phyloP scores from a whole-genome alignment of 306 rosid species.

The Lathyrus aphaca region DNA sequence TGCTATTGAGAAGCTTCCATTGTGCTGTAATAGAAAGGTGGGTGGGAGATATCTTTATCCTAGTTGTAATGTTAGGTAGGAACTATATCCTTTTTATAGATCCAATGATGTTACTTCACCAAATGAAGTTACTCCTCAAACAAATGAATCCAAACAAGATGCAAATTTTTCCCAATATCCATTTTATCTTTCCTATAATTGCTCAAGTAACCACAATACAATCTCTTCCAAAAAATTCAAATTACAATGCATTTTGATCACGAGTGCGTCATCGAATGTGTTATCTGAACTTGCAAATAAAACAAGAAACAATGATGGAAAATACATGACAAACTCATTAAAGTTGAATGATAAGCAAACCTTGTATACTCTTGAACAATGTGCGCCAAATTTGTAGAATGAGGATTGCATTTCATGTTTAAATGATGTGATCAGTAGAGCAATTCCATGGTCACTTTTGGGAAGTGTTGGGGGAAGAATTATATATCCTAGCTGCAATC shows the following conservation, averaged over 20 bases:
- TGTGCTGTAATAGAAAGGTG: not conserved
- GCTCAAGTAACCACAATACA: not conserved
- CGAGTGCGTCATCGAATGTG: not conserved
- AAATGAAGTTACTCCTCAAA: not conserved
- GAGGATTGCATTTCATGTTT: not conserved
- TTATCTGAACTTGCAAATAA: not conserved
- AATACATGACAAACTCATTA: not conserved
- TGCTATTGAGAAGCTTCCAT: not conserved
- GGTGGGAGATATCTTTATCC: not conserved
- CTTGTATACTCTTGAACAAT: not conserved
- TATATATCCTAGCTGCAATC: conserved; percentile 23
- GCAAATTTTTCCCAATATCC: not conserved
- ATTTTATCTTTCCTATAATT: not conserved
- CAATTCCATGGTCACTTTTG: conserved; percentile 6
- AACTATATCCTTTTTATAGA: not conserved
- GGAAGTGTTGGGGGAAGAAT: conserved; percentile 24
- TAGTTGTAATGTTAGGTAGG: not conserved
- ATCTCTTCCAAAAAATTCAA: not conserved
- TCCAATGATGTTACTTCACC: not conserved
- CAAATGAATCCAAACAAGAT: not conserved
- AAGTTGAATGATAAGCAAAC: not conserved
- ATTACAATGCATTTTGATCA: not conserved
- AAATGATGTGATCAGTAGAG: not conserved
- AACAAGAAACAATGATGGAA: not conserved
- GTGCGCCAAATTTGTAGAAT: not conserved